Conservation (phyloP, 352 stramenopile species). For the Globisporangium carolinianum region DNA sequence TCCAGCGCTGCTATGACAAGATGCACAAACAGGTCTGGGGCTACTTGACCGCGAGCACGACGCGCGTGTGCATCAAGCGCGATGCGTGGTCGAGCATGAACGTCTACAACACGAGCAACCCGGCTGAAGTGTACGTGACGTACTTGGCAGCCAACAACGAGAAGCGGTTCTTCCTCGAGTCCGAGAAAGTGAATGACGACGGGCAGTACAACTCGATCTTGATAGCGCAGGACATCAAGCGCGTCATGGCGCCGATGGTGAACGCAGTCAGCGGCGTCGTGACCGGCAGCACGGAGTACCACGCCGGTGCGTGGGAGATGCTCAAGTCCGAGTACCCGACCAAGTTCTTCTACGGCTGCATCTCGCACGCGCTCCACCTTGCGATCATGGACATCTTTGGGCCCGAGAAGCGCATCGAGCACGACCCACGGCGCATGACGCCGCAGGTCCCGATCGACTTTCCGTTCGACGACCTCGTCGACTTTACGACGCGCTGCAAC, state of each 20-base stretch:
- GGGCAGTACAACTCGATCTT: constrained; percentile 69
- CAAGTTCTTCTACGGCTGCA: constrained; percentile 86
- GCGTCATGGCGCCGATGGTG: constrained; percentile 69
- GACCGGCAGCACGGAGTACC: constrained; percentile 67
- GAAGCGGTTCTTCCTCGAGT: constrained; percentile 77
- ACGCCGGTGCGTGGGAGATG: constrained; percentile 75
- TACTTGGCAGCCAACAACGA: constrained; percentile 78
- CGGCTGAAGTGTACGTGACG: constrained; percentile 63
- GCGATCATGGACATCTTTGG: constrained; percentile 82
- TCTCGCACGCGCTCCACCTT: constrained; percentile 71
- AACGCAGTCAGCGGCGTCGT: constrained; percentile 65
- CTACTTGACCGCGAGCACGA: constrained; percentile 54
- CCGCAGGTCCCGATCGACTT: constrained; percentile 67
- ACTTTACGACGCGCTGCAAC: constrained; percentile 70
- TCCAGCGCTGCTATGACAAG: constrained; percentile 74
- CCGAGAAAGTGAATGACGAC: constrained; percentile 57
- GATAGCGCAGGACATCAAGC: constrained; percentile 80
- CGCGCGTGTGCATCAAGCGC: constrained; percentile 65
- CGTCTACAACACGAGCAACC: constrained; percentile 65
- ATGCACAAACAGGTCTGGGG: constrained; percentile 83
- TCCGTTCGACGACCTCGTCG: constrained; percentile 71
- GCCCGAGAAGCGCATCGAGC: constrained; percentile 56
- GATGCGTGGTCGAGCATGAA: constrained; percentile 79
- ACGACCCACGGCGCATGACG: constrained; percentile 60
- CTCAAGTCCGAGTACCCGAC: constrained; percentile 79